phyloP scores from a whole-genome alignment of 768 basidiomycete genomes.

The Leccinum subgranulosum region DNA sequence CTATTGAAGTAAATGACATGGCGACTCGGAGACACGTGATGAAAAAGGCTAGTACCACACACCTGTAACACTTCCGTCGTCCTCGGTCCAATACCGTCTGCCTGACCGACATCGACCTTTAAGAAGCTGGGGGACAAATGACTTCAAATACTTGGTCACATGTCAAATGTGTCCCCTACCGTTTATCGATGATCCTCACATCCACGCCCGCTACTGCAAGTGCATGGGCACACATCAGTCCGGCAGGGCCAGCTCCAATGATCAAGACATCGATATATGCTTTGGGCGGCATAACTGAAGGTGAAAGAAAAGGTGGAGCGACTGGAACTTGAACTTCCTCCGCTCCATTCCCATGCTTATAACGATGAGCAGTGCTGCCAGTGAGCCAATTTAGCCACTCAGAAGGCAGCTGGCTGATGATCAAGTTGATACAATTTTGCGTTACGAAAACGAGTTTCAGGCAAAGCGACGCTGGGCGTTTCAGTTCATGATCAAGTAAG shows the following conservation, averaged over 20 bases:
- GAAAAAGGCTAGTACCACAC: neutral
- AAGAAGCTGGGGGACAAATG: neutral
- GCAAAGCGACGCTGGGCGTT: too few species aligned
- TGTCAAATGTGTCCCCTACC: neutral
- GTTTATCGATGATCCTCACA: neutral
- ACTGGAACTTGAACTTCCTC: too few species aligned
- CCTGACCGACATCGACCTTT: neutral
- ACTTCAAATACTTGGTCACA: neutral
- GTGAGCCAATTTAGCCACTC: too few species aligned
- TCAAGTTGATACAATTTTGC: too few species aligned
- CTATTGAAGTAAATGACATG: neutral
- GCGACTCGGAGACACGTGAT: neutral
- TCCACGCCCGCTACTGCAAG: neutral
- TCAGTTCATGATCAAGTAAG: too few species aligned
- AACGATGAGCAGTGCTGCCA: too few species aligned
- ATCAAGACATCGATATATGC: neutral
- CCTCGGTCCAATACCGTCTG: neutral
- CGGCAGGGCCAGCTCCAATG: neutral
- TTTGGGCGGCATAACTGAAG: neutral
- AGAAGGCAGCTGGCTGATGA: too few species aligned
- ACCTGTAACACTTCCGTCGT: neutral
- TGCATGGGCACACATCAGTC: neutral
- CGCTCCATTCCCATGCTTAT: too few species aligned
- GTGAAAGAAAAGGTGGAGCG: neutral
- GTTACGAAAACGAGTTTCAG: too few species aligned